Base-by-base conservation (phyloP, 345 rosid genomes). In the Salix dunnii region DNA sequence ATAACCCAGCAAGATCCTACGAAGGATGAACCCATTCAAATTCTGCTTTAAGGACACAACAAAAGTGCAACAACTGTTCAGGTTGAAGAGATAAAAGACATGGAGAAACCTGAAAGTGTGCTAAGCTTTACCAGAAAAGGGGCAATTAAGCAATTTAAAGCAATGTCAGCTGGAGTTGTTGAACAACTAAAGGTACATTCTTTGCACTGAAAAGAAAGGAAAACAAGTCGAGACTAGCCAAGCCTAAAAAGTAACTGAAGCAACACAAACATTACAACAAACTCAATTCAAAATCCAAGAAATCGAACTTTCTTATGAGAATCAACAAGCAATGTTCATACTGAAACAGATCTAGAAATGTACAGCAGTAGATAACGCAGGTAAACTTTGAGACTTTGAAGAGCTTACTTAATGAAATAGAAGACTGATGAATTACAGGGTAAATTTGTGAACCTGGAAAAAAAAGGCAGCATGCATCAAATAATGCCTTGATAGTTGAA, bases 161-260 rank as follows among this genome's bases (percentile, higher is more conserved):
- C 25, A 31, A 7, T 51, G 72, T 21, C 13, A 42, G 61, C 64
- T 66, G 68, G 60, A 74, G 79, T 72, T 38, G 86, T 75, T 83
- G 70, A 81, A 83, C 85, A 73, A 76, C 79, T 74, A 7, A 71
- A 74, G 71, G 68, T 65, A 42, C 73, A 66, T 65, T 30, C 6
- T 66, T 66, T 70, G 23, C 35, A 33, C 80, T 71, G 61, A 51
- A 65, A 63, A 18, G 49, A 28, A 58, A 70, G 20, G 68, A 74
- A 76, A 53, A 31, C 46, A 27, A 71, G 8, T 72, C 6, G 58
- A 72, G 68, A 68, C 79, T 67, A 61, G 61, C 40, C 63, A 70
- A 60, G 74, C 40, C 33, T 27, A 8, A 42, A 40, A 27, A 31
- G 48, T 27, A 42, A 76, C 63, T 28, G 18, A 51, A 36, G 65